Evolutionary conservation across 169 alveolate species (phyloP), one percentile per base, ranked within the genome.

Genomic region (Theileria sp.): DNA sequence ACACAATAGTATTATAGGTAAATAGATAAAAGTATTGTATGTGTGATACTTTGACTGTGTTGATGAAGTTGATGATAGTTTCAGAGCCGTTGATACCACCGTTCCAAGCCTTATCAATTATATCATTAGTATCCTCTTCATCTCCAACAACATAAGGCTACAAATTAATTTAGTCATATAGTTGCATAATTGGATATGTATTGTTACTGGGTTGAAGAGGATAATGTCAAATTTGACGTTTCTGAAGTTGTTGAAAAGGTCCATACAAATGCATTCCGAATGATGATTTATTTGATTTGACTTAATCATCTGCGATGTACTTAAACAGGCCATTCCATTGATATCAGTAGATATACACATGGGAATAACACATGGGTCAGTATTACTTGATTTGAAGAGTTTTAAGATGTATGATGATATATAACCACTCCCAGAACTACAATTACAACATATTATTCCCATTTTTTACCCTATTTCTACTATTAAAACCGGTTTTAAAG

Each of bases 381-480:
- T 75, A 0, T 3, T 5, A 12, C 60, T 13, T 32, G 67, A 3
- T 70, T 7, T 4, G 5, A 79, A 75, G n/a, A 79, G 61, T 38
- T 72, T 85, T 32, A 75, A 28, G 13, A 85, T 62, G 44, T 58
- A 78, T 0, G 91, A 28, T 17, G 91, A 79, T 8, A 85, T 79
- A 77, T 85, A 85, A 2, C 91, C 91, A 79, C 91, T 85, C 0
- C 91, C 91, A 13, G 72, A 85, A 17, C 91, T 79, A 26, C 0
- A 10, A 13, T 0, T 12, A 0, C 50, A 4, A 13, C 28, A 68
- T 82, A 77, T 82, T 19, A 83, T 34, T 19, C 36, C 73, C n/a
- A 70, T 3, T 0, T n/a, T 17, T n/a, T 23, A 64, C 74, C 32
- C 77, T 73, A 69, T 7, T 69, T 44, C 77, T 68, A 74, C 3